These are phyloP conservation scores for Tricholoma terreum DNA, from an alignment of 768 basidiomycete genomes.

Conservation along the genomic window DNA sequence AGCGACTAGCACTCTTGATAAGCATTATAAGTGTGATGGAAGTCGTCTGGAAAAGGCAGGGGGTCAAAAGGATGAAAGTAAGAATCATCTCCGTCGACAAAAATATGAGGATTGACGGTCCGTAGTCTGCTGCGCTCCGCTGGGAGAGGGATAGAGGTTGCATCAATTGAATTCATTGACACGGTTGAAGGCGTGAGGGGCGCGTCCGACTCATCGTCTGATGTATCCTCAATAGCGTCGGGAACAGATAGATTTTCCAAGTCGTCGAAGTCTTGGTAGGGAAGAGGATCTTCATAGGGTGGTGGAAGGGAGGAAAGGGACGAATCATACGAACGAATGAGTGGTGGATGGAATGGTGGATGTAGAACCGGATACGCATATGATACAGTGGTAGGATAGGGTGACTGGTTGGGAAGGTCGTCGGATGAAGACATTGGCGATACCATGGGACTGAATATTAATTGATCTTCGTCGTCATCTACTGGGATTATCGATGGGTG, in stretches of 20 bases:
- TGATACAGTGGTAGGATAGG: slow-evolving; percentile 43
- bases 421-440: slow-evolving; percentile 80
- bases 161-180: slow-evolving; percentile 49
- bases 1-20: slow-evolving; percentile 63
- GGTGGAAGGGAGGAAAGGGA: slow-evolving; percentile 43
- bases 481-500: slow-evolving; percentile 44
- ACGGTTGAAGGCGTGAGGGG: slow-evolving; percentile 60
- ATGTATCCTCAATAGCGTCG: slow-evolving; percentile 80
- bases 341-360: slow-evolving; percentile 56
- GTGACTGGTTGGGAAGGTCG: slow-evolving; percentile 57
- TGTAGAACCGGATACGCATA: slow-evolving; percentile 64
- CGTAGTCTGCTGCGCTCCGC: slow-evolving; percentile 48
- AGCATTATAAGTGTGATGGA: slow-evolving; percentile 48
- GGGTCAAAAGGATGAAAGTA: slow-evolving; percentile 68
- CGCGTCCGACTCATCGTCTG: slow-evolving; percentile 81
- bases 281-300: slow-evolving; percentile 54
- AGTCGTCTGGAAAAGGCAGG: slow-evolving; percentile 61
- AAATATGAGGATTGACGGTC: slow-evolving; percentile 53
- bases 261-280: slow-evolving; percentile 62
- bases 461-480: slow-evolving; percentile 66
- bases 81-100: slow-evolving; percentile 56
- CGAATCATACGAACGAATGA: slow-evolving; percentile 49
- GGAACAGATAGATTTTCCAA: slow-evolving; percentile 68
- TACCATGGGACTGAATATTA: slow-evolving; percentile 54
- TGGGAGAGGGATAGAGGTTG: slow-evolving; percentile 48